Base-by-base conservation (phyloP, 1,139 yeast genomes). In the Pichia sp. region DNA sequence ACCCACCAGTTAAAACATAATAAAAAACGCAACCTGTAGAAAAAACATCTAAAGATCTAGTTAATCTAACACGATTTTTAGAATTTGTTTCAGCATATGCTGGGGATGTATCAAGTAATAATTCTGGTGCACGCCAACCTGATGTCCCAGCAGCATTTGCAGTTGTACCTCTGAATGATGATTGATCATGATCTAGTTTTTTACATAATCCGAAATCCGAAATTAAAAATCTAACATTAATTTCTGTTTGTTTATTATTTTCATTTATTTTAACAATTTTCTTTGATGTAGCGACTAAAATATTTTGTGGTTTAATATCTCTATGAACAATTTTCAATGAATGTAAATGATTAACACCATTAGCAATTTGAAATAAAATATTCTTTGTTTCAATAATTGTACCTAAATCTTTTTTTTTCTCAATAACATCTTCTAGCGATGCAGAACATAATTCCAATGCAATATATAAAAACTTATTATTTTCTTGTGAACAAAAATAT, bases 61-160 rank as follows among this genome's bases (percentile, higher is more conserved):
- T 92, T 43, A 92, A 73, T 47, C 96, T 72, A 56, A 86, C 79
- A 49, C 73, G 36, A 73, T 66, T 18, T 63, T 57, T 4, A 55
- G 85, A 77, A 49, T 72, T 36, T 72, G 66, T 8, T 64, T 58
- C 9, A 1, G 34, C 10, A 37, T 46, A 51, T 4, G 53, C 52
- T 1, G 51, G 48, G 6, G 56, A 52, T 11, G 50, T 39, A 32
- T 53, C 78, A 38, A 79, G 70, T 40, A 87, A 68, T 36, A 92
- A 70, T 62, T 92, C 99, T 0, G 98, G 98, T 0, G 98, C 97
- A 58, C 97, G 77, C 98, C 98, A 92, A 1, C 99, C 99, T 7
- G 92, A 79, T 0, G 98, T 92, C 2, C 99, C 99, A 0, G 97
- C 96, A 9, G 95, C 95, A 60, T 88, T 85, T 33, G 89, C 89